phyloP scores from a whole-genome alignment of 257 asterid species.

The Petunia secreta region DNA sequence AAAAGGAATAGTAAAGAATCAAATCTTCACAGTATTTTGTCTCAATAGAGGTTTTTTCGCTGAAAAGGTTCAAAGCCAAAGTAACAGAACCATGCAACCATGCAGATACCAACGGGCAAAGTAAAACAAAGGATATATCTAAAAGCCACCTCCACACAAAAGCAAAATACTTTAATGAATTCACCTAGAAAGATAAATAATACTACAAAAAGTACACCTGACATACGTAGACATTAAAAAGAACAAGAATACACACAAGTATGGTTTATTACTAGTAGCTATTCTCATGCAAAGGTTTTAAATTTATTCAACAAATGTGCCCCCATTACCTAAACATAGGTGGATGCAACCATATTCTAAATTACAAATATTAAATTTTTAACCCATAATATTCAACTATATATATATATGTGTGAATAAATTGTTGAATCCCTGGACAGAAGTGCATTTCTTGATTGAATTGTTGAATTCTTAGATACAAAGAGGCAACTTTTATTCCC shows the following conservation, averaged over 20 bases:
- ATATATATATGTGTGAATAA: too few relatives aligned
- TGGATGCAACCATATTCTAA: too few relatives aligned
- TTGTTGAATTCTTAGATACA: too few relatives aligned
- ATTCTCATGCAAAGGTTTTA: too few relatives aligned
- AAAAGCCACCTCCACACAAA: background rate
- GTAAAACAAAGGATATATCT: slow-evolving; percentile 9
- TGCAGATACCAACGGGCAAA: slow-evolving; percentile 37
- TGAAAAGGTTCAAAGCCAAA: slow-evolving; percentile 30
- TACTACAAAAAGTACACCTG: background rate
- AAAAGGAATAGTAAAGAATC: slow-evolving; percentile 34
- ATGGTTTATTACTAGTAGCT: too few relatives aligned
- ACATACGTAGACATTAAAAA: background rate
- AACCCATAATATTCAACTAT: too few relatives aligned
- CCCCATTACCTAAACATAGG: too few relatives aligned
- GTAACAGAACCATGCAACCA: slow-evolving; percentile 44
- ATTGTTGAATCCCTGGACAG: background rate
- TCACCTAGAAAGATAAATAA: background rate
- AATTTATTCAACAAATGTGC: too few relatives aligned
- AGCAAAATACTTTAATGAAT: background rate
- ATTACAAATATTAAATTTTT: too few relatives aligned
- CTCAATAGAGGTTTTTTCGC: slow-evolving; percentile 15
- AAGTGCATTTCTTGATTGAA: too few relatives aligned
- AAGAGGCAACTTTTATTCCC: too few relatives aligned
- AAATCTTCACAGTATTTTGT: slow-evolving; percentile 26
- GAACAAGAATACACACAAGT: background rate